These are phyloP conservation scores for Naumovozyma castellii DNA, from an alignment of 805 yeast genomes.

Conservation along the genomic window DNA sequence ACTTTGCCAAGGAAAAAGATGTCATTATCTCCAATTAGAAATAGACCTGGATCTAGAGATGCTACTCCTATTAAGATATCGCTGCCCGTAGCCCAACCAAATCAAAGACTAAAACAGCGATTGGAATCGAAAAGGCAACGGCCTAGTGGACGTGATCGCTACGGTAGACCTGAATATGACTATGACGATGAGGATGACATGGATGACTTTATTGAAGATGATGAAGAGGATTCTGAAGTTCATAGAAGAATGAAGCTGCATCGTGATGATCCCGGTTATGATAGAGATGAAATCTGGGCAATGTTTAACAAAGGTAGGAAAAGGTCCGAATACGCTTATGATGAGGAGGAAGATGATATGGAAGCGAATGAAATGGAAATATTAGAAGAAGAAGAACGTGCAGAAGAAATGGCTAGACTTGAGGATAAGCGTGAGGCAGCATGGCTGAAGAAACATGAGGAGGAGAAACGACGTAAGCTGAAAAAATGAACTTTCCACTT, in stretches of 20 bases:
- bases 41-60: no score
- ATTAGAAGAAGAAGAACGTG: conserved; percentile 67
- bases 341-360: conserved; percentile 51
- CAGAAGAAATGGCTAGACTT: conserved; percentile 54
- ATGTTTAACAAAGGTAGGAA: conserved; percentile 61
- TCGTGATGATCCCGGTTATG: conserved; percentile 41
- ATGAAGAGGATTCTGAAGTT: conserved; percentile 41
- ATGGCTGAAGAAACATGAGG: conserved; percentile 41
- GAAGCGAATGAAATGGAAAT: conserved; percentile 91
- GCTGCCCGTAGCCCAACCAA: conserved; percentile 51
- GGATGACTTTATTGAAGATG: conserved; percentile 30
- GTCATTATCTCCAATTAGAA: no score
- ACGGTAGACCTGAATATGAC: conserved; percentile 6
- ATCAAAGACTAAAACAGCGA: conserved; percentile 42
- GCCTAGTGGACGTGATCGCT: not conserved
- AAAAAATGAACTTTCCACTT: no score
- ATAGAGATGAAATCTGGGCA: conserved; percentile 83
- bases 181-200: conserved; percentile 17
- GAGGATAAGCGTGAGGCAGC: conserved; percentile 72
- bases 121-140: conserved; percentile 29
- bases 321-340: conserved; percentile 37
- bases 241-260: conserved; percentile 31
- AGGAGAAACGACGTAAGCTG: conserved; percentile 35
- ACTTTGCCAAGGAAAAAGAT: no score
- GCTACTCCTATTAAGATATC: no score